A percentile compares a stretch with the other conserved stretches of the same genome.
These are phyloP conservation scores for Quambalaria eucalypti DNA, from an alignment of 1,284 basidiomycete genomes.

Conservation along the genomic window DNA sequence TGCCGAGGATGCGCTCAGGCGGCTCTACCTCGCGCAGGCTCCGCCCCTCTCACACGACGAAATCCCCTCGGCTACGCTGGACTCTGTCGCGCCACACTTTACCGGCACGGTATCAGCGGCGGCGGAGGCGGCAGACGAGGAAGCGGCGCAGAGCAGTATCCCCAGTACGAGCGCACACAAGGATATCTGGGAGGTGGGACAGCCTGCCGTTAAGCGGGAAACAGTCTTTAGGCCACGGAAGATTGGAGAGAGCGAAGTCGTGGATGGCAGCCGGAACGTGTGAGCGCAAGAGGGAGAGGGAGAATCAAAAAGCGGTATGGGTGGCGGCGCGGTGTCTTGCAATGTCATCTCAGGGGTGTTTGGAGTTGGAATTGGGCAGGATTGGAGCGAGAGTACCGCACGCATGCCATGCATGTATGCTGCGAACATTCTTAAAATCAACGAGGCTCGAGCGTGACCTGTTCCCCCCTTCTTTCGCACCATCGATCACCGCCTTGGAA, in stretches of 20 bases:
- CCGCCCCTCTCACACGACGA: constrained; percentile 56
- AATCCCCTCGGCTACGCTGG: constrained; percentile 31
- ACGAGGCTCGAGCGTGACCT: too few species aligned
- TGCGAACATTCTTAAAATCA: too few species aligned
- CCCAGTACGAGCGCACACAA: neutral
- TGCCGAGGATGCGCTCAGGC: constrained; percentile 71
- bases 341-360: too few species aligned
- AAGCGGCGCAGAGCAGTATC: neutral
- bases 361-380: too few species aligned
- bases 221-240: constrained; percentile 1
- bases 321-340: neutral
- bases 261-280: constrained; percentile 4
- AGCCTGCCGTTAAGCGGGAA: too few species aligned
- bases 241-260: constrained; percentile 7
- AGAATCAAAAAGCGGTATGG: neutral
- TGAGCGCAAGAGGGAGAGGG: neutral
- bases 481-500: too few species aligned
- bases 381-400: too few species aligned
- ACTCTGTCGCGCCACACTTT: constrained; percentile 3
- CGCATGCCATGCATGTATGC: too few species aligned
- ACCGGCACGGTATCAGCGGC: neutral
- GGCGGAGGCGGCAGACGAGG: neutral
- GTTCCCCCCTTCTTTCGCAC: too few species aligned
- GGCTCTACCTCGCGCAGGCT: constrained; percentile 58
- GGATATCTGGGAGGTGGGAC: constrained; percentile 5